Evolutionary conservation across 2,329 filamentous ascomycete genomes (phyloP), one percentile per base, ranked within the genome.

Genomic region (Monosporascus sp.): DNA sequence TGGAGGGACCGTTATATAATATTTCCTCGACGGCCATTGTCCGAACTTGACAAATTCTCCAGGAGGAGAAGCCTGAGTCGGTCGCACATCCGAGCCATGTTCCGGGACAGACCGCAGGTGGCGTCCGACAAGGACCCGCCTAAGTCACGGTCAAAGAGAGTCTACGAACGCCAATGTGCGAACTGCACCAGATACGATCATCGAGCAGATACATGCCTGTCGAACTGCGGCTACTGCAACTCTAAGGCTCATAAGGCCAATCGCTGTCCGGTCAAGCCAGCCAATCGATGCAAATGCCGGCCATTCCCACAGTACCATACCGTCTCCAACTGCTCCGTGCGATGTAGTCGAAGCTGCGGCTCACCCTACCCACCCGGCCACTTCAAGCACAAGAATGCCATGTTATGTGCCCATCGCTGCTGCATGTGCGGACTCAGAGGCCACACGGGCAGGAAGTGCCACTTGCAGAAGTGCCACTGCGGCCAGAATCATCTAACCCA

Each of bases 341-440:
- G 60, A 3, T 73, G 70, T 57, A 68, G 63, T 39, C 66, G 67
- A 41, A 52, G 54, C 14, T 73, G 70, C 36, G 69, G 68, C n/a
- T 59, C 57, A 36, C 49, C 55, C 2, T 47, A 56, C 11, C 53
- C 53, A 1, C 55, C 59, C 3, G 66, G 66, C 6, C 59, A 62
- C 45, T 60, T 59, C 56, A 61, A 59, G 46, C 68, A 72, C 54
- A 60, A 58, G 27, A 70, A 65, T 44, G 71, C 71, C 44, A 73
- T 74, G 64, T 60, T 62, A 3, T 74, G 71, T 58, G 54, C 56
- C 18, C 47, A 58, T 17, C 65, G 72, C 18, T 74, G 72, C 56
- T 74, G 71, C 55, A 74, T 74, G 71, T 74, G 72, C 52, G 72
- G 72, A n/a, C 51, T 67, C 3, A 58, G 54, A 20, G 69, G 68